Conservation (phyloP, 2,329 filamentous ascomycete genomes). For the Penicillium frequentans region DNA sequence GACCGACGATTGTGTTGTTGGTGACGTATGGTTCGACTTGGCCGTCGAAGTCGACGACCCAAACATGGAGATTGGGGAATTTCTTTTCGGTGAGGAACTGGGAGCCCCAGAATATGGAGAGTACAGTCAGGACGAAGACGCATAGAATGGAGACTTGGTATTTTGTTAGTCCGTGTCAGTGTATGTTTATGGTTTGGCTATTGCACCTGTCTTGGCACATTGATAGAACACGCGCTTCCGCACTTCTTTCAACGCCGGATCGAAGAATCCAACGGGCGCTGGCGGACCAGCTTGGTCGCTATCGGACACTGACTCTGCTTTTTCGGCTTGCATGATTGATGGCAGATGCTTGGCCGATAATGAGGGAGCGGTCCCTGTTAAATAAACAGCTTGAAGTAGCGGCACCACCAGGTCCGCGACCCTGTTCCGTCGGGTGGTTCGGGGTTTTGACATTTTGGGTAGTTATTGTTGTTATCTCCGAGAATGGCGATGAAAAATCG, state of each 20-base stretch:
- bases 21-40: conserved; percentile 53
- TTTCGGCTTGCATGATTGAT: background rate
- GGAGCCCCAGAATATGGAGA: conserved; percentile 64
- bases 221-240: conserved; percentile 21
- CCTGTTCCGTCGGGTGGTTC: conserved; percentile 12
- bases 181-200: background rate
- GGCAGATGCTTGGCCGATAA: background rate
- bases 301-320: background rate
- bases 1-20: conserved; percentile 57
- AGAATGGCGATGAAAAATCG: background rate
- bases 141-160: conserved; percentile 46
- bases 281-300: background rate
- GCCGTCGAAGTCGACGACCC: conserved; percentile 65
- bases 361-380: background rate
- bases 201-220: conserved; percentile 24
- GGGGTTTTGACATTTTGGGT: conserved; percentile 6
- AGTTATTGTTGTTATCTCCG: conserved; percentile 5
- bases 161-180: background rate
- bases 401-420: background rate
- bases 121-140: conserved; percentile 55
- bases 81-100: conserved; percentile 55
- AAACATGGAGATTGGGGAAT: conserved; percentile 51
- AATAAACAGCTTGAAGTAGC: background rate
- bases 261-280: conserved; percentile 28
- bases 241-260: conserved; percentile 23